Base-by-base conservation (phyloP, 371 early-diverging fungal species). In the Apophysomyces trapeziformis region DNA sequence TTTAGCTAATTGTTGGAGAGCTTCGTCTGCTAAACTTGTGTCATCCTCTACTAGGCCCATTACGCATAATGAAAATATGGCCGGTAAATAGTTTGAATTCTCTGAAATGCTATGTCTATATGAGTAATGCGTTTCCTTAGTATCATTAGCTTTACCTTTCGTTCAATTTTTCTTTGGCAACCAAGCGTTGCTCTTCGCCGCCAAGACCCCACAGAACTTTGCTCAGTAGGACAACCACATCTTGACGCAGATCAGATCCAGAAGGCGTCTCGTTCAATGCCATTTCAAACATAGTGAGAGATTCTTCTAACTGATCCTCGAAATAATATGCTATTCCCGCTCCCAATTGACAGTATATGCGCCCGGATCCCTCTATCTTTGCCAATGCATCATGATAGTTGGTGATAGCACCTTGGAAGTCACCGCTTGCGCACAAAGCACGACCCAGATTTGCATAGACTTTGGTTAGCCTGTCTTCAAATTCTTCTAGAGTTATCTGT, bases 181-280 rank as follows among this genome's bases (percentile, higher is more conserved):
- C 83, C 4, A 76, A 75, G 26, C 90, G 76, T 67, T 95, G 93
- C 66, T 94, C 91, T 26, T 85, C 85, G 5, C 90, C 87, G 39
- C 92, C 96, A 38, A 96, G 75, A 1, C 93, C 93, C 92, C 93
- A 96, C 38, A 96, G 76, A 0, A 95, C 95, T 73, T 95, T 93
- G 50, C 90, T 87, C 61, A 97, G 66, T 47, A 92, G 64, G 2
- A 94, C 84, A 16, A 87, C 79, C 0, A 93, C 90, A 64, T 90
- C 87, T 65, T 87, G 83, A 4, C 83, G 77, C 45, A 86, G 66
- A 21, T 77, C 76, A 60, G 79, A 64, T 59, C 83, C 83, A 4
- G 73, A 72, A 56, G 86, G 83, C 8, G 79, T 76, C 26, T 82
- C 81, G 58, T 74, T 76, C 68, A 93, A 73, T 4, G 93, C 93